phyloP scores from a whole-genome alignment of 225 moss, liverwort and hornwort genomes.

The Thuidium tamariscinum region DNA sequence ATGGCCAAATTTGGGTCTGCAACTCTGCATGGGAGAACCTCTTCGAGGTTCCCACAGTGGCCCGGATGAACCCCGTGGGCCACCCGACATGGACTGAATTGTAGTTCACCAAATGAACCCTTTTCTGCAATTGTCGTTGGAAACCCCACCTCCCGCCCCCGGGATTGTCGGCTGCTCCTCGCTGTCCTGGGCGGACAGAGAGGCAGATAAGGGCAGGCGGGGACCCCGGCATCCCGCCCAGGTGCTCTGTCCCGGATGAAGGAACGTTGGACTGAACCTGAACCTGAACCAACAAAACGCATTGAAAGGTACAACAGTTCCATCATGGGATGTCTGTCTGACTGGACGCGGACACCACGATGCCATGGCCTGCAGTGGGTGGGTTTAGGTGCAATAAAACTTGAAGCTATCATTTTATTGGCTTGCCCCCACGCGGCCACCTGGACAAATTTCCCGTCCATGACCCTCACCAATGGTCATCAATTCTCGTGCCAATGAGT shows the following conservation, averaged over 20 bases:
- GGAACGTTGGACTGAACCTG: background rate
- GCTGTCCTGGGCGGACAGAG: background rate
- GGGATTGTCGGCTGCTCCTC: background rate
- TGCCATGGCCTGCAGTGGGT: background rate
- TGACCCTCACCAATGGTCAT: too few relatives aligned
- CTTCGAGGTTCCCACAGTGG: too few relatives aligned
- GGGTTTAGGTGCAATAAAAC: background rate
- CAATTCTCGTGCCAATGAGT: too few relatives aligned
- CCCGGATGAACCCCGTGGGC: background rate
- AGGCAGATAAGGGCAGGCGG: too few relatives aligned
- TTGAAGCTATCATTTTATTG: background rate
- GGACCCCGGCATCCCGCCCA: background rate
- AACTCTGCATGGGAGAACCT: fast-evolving
- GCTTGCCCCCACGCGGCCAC: background rate
- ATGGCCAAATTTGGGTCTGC: fast-evolving
- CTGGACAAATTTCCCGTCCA: background rate
- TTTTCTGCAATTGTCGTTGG: background rate
- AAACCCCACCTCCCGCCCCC: too few relatives aligned
- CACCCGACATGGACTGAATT: background rate
- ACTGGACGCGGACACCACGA: background rate
- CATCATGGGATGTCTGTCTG: background rate
- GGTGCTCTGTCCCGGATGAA: background rate
- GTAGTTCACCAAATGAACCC: background rate
- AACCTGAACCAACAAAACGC: background rate
- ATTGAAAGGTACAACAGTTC: background rate